phyloP scores from a whole-genome alignment of 2,329 filamentous ascomycete genomes.

The Beauveria scarabaeidicola region DNA sequence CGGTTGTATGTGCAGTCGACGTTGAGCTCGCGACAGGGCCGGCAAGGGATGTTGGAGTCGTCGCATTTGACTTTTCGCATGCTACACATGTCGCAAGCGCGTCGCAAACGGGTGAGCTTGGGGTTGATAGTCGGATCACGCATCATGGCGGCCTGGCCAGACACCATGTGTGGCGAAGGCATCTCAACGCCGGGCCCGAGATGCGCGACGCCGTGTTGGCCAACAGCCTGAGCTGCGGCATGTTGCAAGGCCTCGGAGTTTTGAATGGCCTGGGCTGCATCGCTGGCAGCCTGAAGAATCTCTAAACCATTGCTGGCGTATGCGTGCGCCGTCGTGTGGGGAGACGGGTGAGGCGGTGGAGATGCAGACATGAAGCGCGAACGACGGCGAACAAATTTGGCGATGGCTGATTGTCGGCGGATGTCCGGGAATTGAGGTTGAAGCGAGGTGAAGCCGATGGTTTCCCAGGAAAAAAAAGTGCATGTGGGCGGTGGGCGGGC shows the following conservation, averaged over 20 bases:
- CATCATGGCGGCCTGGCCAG: constrained; percentile 14
- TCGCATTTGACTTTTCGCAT: constrained; percentile 56
- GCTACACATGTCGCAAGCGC: constrained; percentile 54
- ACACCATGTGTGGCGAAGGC: constrained; percentile 18
- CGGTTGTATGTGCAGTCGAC: constrained; percentile 51
- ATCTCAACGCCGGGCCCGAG: constrained; percentile 16
- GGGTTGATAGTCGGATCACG: constrained; percentile 36
- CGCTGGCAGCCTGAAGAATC: constrained; percentile 37
- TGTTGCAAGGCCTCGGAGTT: constrained; percentile 31
- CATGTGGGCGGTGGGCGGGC: no score
- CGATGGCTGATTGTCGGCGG: constrained; percentile 36
- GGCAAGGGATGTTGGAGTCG: constrained; percentile 46
- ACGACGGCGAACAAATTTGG: constrained; percentile 13
- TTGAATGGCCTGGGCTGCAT: constrained; percentile 33
- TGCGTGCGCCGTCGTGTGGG: constrained; percentile 29
- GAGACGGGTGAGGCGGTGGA: constrained; percentile 17
- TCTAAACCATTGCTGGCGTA: constrained; percentile 39
- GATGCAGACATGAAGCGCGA: constrained; percentile 18
- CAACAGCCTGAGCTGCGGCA: constrained; percentile 28
- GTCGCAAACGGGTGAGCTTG: constrained; percentile 47
- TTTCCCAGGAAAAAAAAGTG: constrained; percentile 10
- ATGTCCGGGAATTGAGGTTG: constrained; percentile 31
- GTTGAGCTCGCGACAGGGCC: constrained; percentile 46
- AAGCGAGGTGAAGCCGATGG: constrained; percentile 32
- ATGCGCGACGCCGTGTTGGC: constrained; percentile 19